phyloP scores from a whole-genome alignment of 352 stramenopile genomes.

The Globisporangium carolinianum region DNA sequence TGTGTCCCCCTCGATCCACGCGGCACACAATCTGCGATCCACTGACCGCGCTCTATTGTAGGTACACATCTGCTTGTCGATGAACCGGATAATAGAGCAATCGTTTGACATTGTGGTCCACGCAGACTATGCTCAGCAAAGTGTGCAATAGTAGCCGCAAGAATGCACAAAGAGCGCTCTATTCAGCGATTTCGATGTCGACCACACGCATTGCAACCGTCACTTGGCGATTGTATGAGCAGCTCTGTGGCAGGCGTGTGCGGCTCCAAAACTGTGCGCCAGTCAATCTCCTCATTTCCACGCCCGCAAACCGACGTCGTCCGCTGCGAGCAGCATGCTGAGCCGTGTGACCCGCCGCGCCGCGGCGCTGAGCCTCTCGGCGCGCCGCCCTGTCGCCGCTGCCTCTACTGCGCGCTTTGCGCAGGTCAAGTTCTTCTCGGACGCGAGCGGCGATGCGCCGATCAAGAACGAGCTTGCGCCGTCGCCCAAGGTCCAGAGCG shows the following conservation, averaged over 20 bases:
- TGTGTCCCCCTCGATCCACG: conserved; percentile 15
- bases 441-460: conserved; percentile 26
- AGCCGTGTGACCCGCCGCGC: conserved; percentile 61
- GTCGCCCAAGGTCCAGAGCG: conserved; percentile 74
- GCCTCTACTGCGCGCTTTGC: conserved; percentile 30
- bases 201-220: conserved; percentile 5
- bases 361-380: conserved; percentile 31
- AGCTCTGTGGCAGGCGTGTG: conserved; percentile 4
- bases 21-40: conserved; percentile 7
- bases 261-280: conserved; percentile 7
- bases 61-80: too few relatives aligned
- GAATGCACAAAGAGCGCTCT: background rate
- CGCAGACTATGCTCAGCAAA: background rate
- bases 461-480: conserved; percentile 54
- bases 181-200: conserved; percentile 6
- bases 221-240: background rate
- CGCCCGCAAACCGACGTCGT: conserved; percentile 1
- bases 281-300: conserved; percentile 15
- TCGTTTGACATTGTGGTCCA: background rate
- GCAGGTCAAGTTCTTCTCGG: conserved; percentile 56
- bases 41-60: too few relatives aligned
- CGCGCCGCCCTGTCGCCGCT: conserved; percentile 27
- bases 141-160: background rate
- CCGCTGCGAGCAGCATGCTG: conserved; percentile 33
- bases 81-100: too few relatives aligned